Conservation (phyloP, 2,329 filamentous ascomycete species). For the Pseudogymnoascus sp. region DNA sequence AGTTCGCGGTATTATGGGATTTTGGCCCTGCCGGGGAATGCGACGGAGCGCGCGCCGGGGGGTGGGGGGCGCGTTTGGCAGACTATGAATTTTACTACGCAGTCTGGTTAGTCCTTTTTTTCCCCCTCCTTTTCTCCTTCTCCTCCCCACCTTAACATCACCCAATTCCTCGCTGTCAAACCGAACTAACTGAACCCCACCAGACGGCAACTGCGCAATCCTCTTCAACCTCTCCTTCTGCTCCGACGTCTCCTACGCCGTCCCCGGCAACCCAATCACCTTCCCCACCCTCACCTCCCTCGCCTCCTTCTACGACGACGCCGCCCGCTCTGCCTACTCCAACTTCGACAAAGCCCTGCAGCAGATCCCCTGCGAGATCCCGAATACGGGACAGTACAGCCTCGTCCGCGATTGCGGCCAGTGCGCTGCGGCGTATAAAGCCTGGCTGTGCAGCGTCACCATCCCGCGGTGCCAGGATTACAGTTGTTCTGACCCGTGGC, state of each 20-base stretch:
- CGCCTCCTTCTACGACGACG: constrained; percentile 66
- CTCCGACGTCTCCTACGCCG: constrained; percentile 79
- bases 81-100: constrained; percentile 66
- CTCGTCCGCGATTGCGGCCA: constrained; percentile 67
- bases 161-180: background rate
- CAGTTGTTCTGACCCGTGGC: constrained; percentile 40
- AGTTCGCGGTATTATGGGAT: constrained; percentile 66
- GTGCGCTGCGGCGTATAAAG: constrained; percentile 75
- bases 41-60: constrained; percentile 46
- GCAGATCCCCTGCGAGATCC: constrained; percentile 78
- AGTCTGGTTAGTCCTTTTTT: constrained; percentile 48
- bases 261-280: constrained; percentile 65
- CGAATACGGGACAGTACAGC: constrained; percentile 66
- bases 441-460: constrained; percentile 88
- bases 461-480: constrained; percentile 92
- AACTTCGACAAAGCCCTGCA: constrained; percentile 76
- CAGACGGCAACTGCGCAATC: constrained; percentile 74
- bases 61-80: constrained; percentile 72
- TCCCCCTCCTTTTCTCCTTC: background rate
- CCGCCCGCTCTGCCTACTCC: constrained; percentile 58
- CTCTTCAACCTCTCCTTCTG: constrained; percentile 86
- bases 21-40: constrained; percentile 53
- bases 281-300: constrained; percentile 54
- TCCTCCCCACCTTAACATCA: too few relatives aligned
- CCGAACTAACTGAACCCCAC: constrained; percentile 12